These are phyloP conservation scores for Aspergillus pseudoviridinutans DNA, from an alignment of 2,329 filamentous ascomycete species.

Conservation along the genomic window DNA sequence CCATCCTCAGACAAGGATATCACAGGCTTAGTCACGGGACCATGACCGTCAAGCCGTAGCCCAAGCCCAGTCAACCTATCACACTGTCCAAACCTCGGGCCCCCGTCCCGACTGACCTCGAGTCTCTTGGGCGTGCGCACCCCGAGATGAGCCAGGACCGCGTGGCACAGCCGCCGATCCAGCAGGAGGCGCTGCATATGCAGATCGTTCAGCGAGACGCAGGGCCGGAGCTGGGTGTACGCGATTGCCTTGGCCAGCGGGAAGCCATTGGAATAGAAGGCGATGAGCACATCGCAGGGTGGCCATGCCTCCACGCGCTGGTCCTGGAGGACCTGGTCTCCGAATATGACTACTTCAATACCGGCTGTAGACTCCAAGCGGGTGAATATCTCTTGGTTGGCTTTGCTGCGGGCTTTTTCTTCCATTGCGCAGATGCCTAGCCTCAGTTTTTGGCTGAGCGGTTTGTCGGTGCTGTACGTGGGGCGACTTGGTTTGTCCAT, in stretches of 20 bases:
- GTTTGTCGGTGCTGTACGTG: neutral
- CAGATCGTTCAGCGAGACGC: slow-evolving; percentile 90
- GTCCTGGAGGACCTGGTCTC: slow-evolving; percentile 91
- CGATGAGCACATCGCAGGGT: slow-evolving; percentile 86
- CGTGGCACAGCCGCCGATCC: slow-evolving; percentile 82
- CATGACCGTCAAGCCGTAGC: no score
- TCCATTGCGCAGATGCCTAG: slow-evolving; percentile 92
- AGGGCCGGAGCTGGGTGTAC: slow-evolving; percentile 81
- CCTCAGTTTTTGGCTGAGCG: slow-evolving; percentile 21
- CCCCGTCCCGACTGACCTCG: slow-evolving; percentile 85
- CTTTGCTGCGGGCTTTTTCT: slow-evolving; percentile 86
- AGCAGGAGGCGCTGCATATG: slow-evolving; percentile 91
- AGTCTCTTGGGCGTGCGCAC: slow-evolving; percentile 79
- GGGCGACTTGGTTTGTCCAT: no score
- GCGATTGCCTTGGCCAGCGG: slow-evolving; percentile 89
- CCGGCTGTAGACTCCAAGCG: slow-evolving; percentile 67
- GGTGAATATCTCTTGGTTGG: slow-evolving; percentile 86
- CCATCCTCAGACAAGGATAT: slow-evolving; percentile 79
- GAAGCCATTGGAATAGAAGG: slow-evolving; percentile 93
- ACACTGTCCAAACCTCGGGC: slow-evolving; percentile 66
- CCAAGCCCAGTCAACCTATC: no score
- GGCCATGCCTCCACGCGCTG: slow-evolving; percentile 91
- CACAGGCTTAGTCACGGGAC: slow-evolving; percentile 63
- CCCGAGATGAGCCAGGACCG: slow-evolving; percentile 74
- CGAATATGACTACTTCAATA: slow-evolving; percentile 90